Evolutionary conservation across 176 grass and related monocot species (phyloP), one percentile per base, ranked within the genome.

Genomic region (Oryza meyeriana): DNA sequence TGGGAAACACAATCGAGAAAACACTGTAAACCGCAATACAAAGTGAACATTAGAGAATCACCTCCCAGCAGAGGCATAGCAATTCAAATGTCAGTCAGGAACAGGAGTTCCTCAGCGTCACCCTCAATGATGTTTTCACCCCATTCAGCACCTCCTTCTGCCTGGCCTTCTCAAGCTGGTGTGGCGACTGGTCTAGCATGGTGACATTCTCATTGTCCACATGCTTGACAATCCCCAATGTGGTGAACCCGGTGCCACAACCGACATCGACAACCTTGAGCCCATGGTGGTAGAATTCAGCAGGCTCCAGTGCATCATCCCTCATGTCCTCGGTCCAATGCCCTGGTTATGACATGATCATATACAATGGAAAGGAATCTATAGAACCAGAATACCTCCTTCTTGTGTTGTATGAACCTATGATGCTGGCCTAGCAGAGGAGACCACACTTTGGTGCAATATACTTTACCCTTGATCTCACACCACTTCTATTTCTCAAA

Each of bases 321-420:
- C 94, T 85, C 94, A 81, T 94, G 83, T 91, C 88, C 83, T 88
- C 88, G 1, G 85, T 94, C 92, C 92, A 94, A 64, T 94, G 94
- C 36, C 83, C 88, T 6, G 83, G 90, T 96, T 79, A 93, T 85
- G 24, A 91, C 71, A 85, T 96, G 90, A 31, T 93, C 90, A 41
- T 96, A 96, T 1, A 91, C 90, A 22, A 96, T 85, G 13, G 90
- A 93, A 28, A 93, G 83, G 22, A 96, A 87, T 7, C 90, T 83
- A 59, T 93, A 93, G 77, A 96, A 96, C 90, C 94, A 97, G 80
- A 97, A 93, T 10, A 90, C 94, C 71, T 93, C 90, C 86, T 92
- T 84, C 68, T 97, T 97, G 84, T 93, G 94, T 62, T 93, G 88
- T 75, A 97, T 93, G 78, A 97, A 97, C 57, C 94, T 80, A 41